phyloP scores from a whole-genome alignment of 306 rosid genomes.

The Trifolium pratense region DNA sequence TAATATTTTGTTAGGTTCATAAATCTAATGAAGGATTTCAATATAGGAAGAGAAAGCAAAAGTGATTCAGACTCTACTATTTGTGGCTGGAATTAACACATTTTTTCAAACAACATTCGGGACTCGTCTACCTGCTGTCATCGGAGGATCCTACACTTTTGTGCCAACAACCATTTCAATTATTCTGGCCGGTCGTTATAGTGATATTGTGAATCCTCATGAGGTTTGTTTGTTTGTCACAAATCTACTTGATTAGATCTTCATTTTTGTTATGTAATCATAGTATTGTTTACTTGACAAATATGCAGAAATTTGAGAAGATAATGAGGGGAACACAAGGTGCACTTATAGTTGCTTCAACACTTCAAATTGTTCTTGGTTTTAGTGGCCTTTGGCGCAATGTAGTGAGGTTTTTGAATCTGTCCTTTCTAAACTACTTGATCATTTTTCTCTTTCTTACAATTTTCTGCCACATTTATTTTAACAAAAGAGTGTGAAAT shows the following conservation, averaged over 20 bases:
- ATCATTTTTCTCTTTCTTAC: background rate
- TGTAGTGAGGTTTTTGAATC: conserved; percentile 71
- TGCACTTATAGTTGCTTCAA: conserved; percentile 95
- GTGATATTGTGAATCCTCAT: conserved; percentile 72
- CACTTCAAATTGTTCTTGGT: conserved; percentile 95
- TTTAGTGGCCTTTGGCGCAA: conserved; percentile 99
- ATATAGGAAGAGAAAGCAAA: conserved; percentile 90
- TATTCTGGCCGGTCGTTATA: conserved; percentile 87
- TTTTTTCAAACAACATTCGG: conserved; percentile 79
- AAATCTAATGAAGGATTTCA: conserved; percentile 36
- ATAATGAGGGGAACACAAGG: conserved; percentile 98
- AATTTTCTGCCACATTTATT: background rate
- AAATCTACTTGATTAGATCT: background rate
- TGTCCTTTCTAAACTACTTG: conserved; percentile 21
- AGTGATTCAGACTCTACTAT: conserved; percentile 83
- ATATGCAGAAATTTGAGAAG: conserved; percentile 80
- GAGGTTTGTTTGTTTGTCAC: conserved; percentile 65
- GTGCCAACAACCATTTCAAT: conserved; percentile 96
- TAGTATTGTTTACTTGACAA: conserved; percentile 23
- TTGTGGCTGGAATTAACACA: conserved; percentile 92
- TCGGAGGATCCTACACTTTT: conserved; percentile 87
- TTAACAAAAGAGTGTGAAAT: no score
- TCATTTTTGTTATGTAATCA: background rate
- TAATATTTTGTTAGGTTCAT: conserved; percentile 29
- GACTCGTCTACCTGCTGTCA: conserved; percentile 91